Percentiles rank a stretch among this genome's conserved stretches.
phyloP scores from a whole-genome alignment of 1,139 yeast genomes.

The Pneumocystis sp. region DNA sequence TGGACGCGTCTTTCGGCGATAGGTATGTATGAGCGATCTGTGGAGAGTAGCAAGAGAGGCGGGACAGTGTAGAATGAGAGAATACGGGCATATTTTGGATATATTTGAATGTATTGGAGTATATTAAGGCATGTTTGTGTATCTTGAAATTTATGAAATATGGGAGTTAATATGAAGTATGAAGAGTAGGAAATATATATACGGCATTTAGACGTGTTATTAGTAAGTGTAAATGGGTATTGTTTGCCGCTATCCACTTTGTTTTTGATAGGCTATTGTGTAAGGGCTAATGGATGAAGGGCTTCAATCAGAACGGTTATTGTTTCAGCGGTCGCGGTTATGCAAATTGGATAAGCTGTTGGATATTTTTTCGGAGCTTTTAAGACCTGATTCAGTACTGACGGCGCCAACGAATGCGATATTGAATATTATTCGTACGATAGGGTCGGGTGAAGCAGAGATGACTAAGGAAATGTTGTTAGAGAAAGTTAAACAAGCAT shows the following conservation, averaged over 20 bases:
- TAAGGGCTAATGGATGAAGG: background rate
- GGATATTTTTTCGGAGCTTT: background rate
- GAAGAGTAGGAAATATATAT: too few species aligned
- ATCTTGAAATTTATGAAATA: background rate
- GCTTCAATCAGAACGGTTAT: background rate
- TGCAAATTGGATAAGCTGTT: background rate
- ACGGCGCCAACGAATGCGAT: background rate
- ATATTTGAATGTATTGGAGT: too few species aligned
- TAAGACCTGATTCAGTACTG: background rate
- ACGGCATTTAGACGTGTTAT: too few species aligned
- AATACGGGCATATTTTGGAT: too few species aligned
- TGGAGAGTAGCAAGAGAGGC: too few species aligned
- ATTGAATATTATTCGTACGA: slow-evolving; percentile 2
- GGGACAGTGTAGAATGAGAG: too few species aligned
- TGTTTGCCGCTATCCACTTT: too few species aligned
- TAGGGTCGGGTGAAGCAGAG: background rate
- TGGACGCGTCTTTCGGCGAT: slow-evolving; percentile 4
- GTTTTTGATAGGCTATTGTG: too few species aligned
- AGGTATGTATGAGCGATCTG: background rate
- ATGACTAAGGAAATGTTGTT: background rate
- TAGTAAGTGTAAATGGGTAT: background rate
- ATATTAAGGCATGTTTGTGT: too few species aligned
- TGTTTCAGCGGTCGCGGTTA: background rate
- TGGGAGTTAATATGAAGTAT: background rate
- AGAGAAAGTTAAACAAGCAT: slow-evolving; percentile 1